phyloP scores from a whole-genome alignment of 768 basidiomycete genomes.

The Phanerochaete carnosa region DNA sequence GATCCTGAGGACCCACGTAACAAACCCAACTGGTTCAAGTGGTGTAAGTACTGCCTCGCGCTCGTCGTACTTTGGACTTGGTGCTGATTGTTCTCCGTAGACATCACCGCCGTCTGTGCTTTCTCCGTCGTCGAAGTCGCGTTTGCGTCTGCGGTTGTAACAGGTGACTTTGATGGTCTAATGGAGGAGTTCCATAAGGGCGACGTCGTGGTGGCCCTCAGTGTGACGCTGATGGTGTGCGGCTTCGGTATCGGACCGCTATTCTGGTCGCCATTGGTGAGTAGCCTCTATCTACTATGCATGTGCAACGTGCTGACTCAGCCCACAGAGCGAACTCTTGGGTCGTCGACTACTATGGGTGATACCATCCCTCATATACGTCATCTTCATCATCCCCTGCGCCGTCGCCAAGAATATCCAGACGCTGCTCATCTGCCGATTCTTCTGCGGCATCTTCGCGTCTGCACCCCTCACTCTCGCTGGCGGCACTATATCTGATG shows the following conservation, averaged over 20 bases:
- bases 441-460: conserved; percentile 39
- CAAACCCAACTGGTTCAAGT: conserved; percentile 30
- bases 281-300: neutral
- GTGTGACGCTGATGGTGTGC: conserved; percentile 33
- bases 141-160: conserved; percentile 33
- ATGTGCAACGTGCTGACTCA: conserved; percentile 15
- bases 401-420: conserved; percentile 37
- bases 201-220: conserved; percentile 30
- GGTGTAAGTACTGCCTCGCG: conserved; percentile 25
- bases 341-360: conserved; percentile 37
- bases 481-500: conserved; percentile 32
- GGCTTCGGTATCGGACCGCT: conserved; percentile 33
- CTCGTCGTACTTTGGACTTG: neutral
- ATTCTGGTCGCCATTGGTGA: conserved; percentile 27
- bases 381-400: conserved; percentile 38
- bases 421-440: conserved; percentile 38
- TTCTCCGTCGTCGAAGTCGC: conserved; percentile 34
- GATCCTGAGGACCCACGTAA: conserved; percentile 41
- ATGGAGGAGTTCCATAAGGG: conserved; percentile 30
- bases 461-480: conserved; percentile 34
- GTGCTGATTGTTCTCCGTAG: conserved; percentile 13
- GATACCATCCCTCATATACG: conserved; percentile 37
- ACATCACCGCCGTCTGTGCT: conserved; percentile 29
- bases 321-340: conserved; percentile 33
- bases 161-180: conserved; percentile 34